A percentile compares a stretch with the other conserved stretches of the same genome.
These are phyloP conservation scores for Saccharomyces mikatae DNA, from an alignment of 805 yeast genomes.

Conservation along the genomic window DNA sequence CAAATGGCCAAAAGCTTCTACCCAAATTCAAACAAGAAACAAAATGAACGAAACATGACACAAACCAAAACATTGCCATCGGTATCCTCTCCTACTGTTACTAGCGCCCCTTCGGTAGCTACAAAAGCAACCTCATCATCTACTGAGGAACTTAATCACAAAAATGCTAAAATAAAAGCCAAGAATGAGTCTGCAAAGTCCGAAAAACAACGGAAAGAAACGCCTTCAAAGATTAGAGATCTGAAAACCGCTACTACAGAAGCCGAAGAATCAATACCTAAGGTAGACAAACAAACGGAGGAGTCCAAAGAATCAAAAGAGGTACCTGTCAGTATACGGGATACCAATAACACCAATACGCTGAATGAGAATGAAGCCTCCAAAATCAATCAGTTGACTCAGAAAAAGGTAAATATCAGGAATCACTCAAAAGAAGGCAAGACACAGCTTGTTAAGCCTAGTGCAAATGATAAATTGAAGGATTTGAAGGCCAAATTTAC, in stretches of 20 bases:
- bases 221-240: neutral
- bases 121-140: neutral
- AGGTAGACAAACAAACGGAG: neutral
- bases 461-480: constrained; percentile 4
- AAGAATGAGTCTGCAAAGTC: neutral
- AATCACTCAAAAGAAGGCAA: neutral
- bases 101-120: neutral
- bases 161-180: neutral
- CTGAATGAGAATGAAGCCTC: neutral
- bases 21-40: neutral
- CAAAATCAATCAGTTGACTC: neutral
- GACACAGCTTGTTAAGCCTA: neutral
- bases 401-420: neutral
- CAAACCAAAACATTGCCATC: neutral
- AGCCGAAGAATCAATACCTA: neutral
- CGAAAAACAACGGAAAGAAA: neutral
- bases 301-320: neutral
- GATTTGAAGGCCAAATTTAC: constrained; percentile 14
- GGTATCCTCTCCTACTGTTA: neutral
- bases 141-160: neutral
- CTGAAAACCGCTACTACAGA: neutral
- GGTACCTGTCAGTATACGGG: neutral
- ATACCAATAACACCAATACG: neutral
- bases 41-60: neutral
- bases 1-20: neutral